Evolutionary conservation across 179 eudicot genomes (phyloP), one percentile per base, ranked within the genome.

Genomic region (Gypsophila paniculata): DNA sequence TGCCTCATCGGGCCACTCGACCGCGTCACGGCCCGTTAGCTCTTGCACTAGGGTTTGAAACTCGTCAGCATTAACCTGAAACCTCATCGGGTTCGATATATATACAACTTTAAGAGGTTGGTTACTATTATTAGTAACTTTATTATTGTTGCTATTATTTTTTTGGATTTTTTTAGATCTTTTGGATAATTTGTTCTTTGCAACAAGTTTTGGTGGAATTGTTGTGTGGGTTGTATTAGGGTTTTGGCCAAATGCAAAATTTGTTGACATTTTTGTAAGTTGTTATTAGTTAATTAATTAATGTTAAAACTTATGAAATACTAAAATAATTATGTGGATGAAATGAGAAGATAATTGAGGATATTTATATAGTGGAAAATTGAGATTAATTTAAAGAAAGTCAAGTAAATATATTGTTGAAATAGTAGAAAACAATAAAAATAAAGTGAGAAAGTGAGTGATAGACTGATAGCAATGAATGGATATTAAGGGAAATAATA

Each of bases 21-120:
- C 53, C 14, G 93, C 79, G 25, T 87, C 84, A 66, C 79, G 86
- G 57, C 94, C 91, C 25, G 94, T 89, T 59, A 89, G 83, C 51
- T 75, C 81, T 68, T 89, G 94, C 0, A 89, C 94, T 18, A 85
- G 70, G 65, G 85, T 85, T 48, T 80, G 77, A 73, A 89, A 89
- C 44, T 74, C 74, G 8, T 87, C 75, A 6, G 86, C 85, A 49
- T 72, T 82, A 0, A 83, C 79, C 21, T 78, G 66, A 62, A 82
- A 81, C 75, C 63, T 87, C 87, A 85, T 85, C 15, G 94, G 94
- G 82, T 85, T 89, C 3, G 90, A 78, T 71, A 89, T 86, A 79
- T 89, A 84, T 10, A 89, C 94, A 17, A 89, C 89, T 38, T 83
- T 89, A 14, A 89, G 76, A 6, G 87, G 83, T n/a, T 75, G 73